These are phyloP conservation scores for Thermothielavioides terrestris DNA, from an alignment of 495 filamentous ascomycete species.

Conservation along the genomic window DNA sequence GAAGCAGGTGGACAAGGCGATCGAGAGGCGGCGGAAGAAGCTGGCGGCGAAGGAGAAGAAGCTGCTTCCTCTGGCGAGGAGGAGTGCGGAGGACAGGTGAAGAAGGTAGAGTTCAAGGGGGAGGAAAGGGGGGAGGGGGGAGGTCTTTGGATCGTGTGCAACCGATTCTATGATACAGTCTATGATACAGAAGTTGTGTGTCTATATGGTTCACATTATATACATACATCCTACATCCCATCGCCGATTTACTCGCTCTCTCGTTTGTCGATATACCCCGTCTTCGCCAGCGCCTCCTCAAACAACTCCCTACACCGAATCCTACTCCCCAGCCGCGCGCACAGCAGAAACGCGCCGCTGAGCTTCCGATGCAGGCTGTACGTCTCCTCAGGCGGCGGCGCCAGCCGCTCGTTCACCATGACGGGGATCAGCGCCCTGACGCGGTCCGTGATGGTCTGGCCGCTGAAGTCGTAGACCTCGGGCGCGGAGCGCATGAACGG, in stretches of 20 bases:
- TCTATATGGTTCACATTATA: neutral
- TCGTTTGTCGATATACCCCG: slow-evolving; percentile 18
- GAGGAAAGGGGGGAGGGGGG: too few species aligned
- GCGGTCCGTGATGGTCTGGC: slow-evolving; percentile 92
- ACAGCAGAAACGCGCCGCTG: slow-evolving; percentile 90
- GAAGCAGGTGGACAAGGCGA: slow-evolving; percentile 66
- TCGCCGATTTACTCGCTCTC: neutral
- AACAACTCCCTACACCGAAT: slow-evolving; percentile 81
- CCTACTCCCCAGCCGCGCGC: slow-evolving; percentile 72
- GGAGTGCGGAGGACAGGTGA: slow-evolving; percentile 30
- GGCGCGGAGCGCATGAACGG: slow-evolving; percentile 71
- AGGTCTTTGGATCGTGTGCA: too few species aligned
- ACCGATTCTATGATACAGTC: too few species aligned
- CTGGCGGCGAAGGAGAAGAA: slow-evolving; percentile 68
- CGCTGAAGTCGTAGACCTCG: slow-evolving; percentile 79
- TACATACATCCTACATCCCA: slow-evolving; percentile 6
- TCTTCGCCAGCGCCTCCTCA: slow-evolving; percentile 50
- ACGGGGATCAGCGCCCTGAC: slow-evolving; percentile 79
- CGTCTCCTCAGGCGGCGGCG: slow-evolving; percentile 94
- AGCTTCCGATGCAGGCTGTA: slow-evolving; percentile 93
- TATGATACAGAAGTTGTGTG: neutral
- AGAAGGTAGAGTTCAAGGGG: too few species aligned
- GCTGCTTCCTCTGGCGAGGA: slow-evolving; percentile 60
- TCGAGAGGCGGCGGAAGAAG: slow-evolving; percentile 84
- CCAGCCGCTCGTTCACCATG: slow-evolving; percentile 81